Conservation (phyloP, 2,329 filamentous ascomycete genomes). For the Fusarium sp. region DNA sequence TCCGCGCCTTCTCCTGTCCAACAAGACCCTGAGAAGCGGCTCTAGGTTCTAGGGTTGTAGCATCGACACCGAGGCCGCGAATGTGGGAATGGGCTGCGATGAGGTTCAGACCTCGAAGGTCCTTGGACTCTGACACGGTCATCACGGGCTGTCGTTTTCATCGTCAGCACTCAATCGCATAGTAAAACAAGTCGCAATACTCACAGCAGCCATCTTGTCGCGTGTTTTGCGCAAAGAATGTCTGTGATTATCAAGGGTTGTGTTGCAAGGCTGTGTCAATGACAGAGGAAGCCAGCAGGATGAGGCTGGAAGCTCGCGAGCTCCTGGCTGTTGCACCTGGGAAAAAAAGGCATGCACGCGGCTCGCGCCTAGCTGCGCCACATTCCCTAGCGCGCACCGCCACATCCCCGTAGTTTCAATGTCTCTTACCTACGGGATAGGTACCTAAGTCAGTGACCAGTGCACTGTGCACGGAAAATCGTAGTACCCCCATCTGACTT, state of each 20-base stretch:
- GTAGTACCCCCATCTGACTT: neutral
- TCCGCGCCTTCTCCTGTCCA: constrained; percentile 95
- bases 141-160: constrained; percentile 63
- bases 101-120: constrained; percentile 95
- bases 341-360: constrained; percentile 34
- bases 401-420: neutral
- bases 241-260: constrained; percentile 21
- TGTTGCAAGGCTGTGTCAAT: constrained; percentile 23
- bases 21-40: constrained; percentile 90
- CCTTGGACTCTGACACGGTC: constrained; percentile 94
- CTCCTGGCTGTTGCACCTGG: constrained; percentile 24
- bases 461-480: neutral
- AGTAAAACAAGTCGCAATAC: constrained; percentile 44
- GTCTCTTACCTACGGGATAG: neutral
- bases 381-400: constrained; percentile 23
- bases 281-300: constrained; percentile 21
- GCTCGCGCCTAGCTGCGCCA: constrained; percentile 35
- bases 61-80: constrained; percentile 92
- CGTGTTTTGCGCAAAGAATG: constrained; percentile 35
- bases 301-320: constrained; percentile 38
- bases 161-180: constrained; percentile 35
- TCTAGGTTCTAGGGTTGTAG: constrained; percentile 89
- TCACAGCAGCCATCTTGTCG: constrained; percentile 65
- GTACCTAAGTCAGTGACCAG: neutral
- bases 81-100: constrained; percentile 99